These are phyloP conservation scores for Strobilomyces echinocephalus DNA, from an alignment of 768 basidiomycete species.

Conservation along the genomic window DNA sequence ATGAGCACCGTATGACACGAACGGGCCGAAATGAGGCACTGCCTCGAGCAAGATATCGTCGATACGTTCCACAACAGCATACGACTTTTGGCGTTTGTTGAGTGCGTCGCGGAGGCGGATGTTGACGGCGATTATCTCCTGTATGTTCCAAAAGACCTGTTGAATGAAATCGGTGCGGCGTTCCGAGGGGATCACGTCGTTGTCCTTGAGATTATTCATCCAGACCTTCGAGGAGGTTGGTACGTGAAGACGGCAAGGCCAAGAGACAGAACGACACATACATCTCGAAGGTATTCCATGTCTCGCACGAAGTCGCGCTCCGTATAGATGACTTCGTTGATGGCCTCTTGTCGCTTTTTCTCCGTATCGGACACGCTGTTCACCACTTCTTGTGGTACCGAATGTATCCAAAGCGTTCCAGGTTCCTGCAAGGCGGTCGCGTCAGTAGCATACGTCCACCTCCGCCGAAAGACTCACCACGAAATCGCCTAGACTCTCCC, in stretches of 20 bases:
- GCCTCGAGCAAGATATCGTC: conserved; percentile 87
- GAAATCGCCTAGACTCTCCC: conserved; percentile 76
- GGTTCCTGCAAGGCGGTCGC: conserved; percentile 48
- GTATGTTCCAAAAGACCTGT: conserved; percentile 98
- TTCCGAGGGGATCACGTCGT: conserved; percentile 67
- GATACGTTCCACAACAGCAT: conserved; percentile 87
- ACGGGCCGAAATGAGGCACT: conserved; percentile 86
- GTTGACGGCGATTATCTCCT: conserved; percentile 90
- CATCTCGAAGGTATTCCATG: conserved; percentile 95
- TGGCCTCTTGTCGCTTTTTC: conserved; percentile 95
- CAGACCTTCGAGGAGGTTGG: conserved; percentile 53
- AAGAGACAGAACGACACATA: conserved; percentile 36
- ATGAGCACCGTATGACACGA: conserved; percentile 93
- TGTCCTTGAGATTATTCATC: conserved; percentile 80
- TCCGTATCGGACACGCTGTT: conserved; percentile 90
- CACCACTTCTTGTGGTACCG: conserved; percentile 90
- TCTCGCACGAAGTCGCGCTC: conserved; percentile 97
- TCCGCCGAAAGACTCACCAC: conserved; percentile 42
- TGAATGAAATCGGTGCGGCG: conserved; percentile 81
- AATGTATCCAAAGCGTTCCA: conserved; percentile 92
- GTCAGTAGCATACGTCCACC: conserved; percentile 4
- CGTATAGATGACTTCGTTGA: conserved; percentile 93
- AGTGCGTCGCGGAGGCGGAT: conserved; percentile 87
- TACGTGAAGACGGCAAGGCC: not conserved
- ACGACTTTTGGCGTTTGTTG: conserved; percentile 91